Evolutionary conservation across 345 rosid genomes (phyloP), one percentile per base, ranked within the genome.

Genomic region (Geranium rotundifolium): DNA sequence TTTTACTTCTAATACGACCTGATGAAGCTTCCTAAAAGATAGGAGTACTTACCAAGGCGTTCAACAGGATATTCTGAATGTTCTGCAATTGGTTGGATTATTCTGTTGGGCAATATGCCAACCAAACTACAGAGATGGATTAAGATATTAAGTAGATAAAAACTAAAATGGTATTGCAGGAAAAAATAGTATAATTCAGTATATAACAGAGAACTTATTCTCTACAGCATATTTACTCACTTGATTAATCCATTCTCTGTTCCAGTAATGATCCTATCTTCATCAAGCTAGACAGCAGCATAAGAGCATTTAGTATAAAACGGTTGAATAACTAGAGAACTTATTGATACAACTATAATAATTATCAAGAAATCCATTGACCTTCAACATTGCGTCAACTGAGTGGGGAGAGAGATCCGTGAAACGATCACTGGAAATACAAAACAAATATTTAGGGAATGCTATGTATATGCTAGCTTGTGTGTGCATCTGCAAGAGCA

Each of bases 41-140:
- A n/a, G n/a, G 46, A 19, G 34, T 61, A n/a, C 13, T 31, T 84
- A 89, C 98, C 98, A 52, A 92, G 96, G 70, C 79, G 80, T 84
- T 92, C 98, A 57, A 92, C 77, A 56, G 97, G 93, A 70, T 84
- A 83, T 55, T 90, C 97, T 57, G 90, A 79, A 77, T 87, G 95
- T 75, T 85, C 83, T 19, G 93, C 98, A 74, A 87, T 78, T 1
- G 95, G 97, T 71, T 90, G 96, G 73, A 89, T 89, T 74, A 92
- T 82, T 83, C 72, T 83, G 76, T 86, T 92, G 58, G 97, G 97
- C 60, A 90, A 78, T 72, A 92, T 87, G 70, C 96, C 91, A 63
- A 90, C 84, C 63, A 92, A 74, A 75, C 98, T 92, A 71, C 52
- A 41, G 64, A 41, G 56, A 20, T n/a, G n/a, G n/a, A n/a, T n/a